These are phyloP conservation scores for Amphibolis antarctica DNA, from an alignment of 106 monocot genomes.

Conservation along the genomic window DNA sequence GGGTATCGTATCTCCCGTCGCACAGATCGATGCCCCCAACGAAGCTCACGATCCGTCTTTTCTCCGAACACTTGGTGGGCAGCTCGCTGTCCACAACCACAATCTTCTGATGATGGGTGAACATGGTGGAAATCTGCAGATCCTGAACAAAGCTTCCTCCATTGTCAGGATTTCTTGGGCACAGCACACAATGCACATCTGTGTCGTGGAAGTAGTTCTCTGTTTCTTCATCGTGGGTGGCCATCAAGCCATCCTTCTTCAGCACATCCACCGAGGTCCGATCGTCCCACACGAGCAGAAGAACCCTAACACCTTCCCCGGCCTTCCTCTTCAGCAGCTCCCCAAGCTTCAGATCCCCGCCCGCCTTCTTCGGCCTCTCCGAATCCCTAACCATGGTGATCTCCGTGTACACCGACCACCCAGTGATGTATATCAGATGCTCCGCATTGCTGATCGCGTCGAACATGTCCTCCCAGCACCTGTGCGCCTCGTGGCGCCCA, in stretches of 20 bases:
- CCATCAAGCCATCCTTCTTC: conserved; percentile 52
- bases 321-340: conserved; percentile 65
- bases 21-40: conserved; percentile 66
- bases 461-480: conserved; percentile 72
- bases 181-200: conserved; percentile 52
- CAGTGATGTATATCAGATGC: conserved; percentile 57
- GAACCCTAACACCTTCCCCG: conserved; percentile 49
- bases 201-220: conserved; percentile 30
- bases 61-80: conserved; percentile 25
- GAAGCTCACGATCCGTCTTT: conserved; percentile 55
- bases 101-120: conserved; percentile 69
- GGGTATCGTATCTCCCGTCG: conserved; percentile 65
- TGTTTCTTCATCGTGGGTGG: conserved; percentile 69
- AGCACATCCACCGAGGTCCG: conserved; percentile 43
- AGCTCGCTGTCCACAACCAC: conserved; percentile 44
- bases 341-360: conserved; percentile 35
- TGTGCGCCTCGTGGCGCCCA: conserved; percentile 33
- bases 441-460: conserved; percentile 51
- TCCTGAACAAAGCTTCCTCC: conserved; percentile 49
- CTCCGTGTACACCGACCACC: conserved; percentile 66
- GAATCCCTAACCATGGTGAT: conserved; percentile 49
- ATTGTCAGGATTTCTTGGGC: conserved; percentile 58
- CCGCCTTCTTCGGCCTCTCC: conserved; percentile 26
- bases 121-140: conserved; percentile 52
- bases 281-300: conserved; percentile 78